Percentiles rank a stretch among this genome's conserved stretches.
These are phyloP conservation scores for Aspergillus conjunctus DNA, from an alignment of 495 filamentous ascomycete species.

Conservation along the genomic window DNA sequence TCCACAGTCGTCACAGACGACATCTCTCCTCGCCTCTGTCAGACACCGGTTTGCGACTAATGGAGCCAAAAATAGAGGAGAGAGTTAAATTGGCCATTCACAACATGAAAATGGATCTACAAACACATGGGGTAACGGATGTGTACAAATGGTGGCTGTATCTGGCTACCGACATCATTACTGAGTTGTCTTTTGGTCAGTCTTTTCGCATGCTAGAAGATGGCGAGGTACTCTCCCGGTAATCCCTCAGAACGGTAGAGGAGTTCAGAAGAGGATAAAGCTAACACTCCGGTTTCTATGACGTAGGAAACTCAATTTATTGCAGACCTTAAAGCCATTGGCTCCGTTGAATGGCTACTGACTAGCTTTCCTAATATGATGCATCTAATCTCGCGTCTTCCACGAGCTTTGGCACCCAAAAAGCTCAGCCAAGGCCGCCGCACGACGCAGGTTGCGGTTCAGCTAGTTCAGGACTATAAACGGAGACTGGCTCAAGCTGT, in stretches of 20 bases:
- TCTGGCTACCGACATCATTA: conserved; percentile 59
- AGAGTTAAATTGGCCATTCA: conserved; percentile 36
- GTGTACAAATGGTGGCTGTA: conserved; percentile 60
- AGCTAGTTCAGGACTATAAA: not conserved
- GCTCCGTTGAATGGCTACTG: conserved; percentile 28
- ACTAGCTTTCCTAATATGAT: conserved; percentile 40
- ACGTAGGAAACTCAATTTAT: conserved; percentile 46
- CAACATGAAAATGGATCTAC: conserved; percentile 37
- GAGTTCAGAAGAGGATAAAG: not conserved
- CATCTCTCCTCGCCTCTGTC: conserved; percentile 43
- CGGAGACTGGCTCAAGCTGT: not conserved
- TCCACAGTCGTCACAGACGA: conserved; percentile 33
- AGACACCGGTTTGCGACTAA: conserved; percentile 31
- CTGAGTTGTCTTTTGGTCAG: conserved; percentile 59
- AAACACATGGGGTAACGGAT: conserved; percentile 39
- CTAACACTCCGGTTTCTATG: not conserved
- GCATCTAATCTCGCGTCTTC: conserved; percentile 10
- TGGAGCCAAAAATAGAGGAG: conserved; percentile 34
- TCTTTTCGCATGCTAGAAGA: conserved; percentile 57
- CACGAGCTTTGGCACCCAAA: not conserved
- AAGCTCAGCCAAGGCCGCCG: not conserved
- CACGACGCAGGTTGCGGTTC: not conserved
- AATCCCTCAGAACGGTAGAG: not conserved
- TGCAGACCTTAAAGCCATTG: conserved; percentile 35
- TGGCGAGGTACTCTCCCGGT: conserved; percentile 38